Conservation (phyloP, 1,284 basidiomycete genomes). For the Ceratobasidium sp. region DNA sequence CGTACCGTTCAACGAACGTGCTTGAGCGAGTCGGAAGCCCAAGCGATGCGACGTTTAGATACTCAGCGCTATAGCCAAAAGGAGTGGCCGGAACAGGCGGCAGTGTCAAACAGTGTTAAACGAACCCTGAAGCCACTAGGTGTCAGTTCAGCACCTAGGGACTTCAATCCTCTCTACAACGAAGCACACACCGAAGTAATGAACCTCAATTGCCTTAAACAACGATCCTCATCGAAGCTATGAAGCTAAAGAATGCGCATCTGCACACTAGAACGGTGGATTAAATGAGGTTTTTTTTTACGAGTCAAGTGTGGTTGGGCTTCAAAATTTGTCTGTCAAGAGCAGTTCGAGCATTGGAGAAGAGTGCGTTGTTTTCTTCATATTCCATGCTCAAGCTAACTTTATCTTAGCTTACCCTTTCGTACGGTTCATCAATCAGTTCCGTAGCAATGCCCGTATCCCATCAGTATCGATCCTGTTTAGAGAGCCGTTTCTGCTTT, state of each 20-base stretch:
- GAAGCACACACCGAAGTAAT: neutral
- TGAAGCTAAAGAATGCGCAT: conserved; percentile 76
- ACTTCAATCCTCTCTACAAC: neutral
- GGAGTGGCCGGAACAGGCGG: too few species aligned
- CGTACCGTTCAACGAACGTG: too few species aligned
- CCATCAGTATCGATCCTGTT: too few species aligned
- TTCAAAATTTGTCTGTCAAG: conserved; percentile 73
- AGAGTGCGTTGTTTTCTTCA: conserved; percentile 66
- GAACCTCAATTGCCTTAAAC: conserved; percentile 37
- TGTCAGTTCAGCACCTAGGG: too few species aligned
- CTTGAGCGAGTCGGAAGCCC: too few species aligned
- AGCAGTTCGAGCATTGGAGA: conserved; percentile 79
- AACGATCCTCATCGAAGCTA: conserved; percentile 70
- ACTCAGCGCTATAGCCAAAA: too few species aligned
- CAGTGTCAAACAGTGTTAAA: too few species aligned
- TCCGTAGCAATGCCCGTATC: too few species aligned
- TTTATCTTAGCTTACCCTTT: conserved; percentile 71
- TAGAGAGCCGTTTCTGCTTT: too few species aligned
- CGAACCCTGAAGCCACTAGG: too few species aligned
- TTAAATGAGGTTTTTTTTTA: conserved; percentile 80
- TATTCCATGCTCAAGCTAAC: neutral
- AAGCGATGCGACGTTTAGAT: too few species aligned
- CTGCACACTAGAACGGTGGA: conserved; percentile 60
- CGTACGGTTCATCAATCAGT: conserved; percentile 52
- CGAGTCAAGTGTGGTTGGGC: conserved; percentile 78